A percentile compares a stretch with the other conserved stretches of the same genome.
These are phyloP conservation scores for Vitis riparia DNA, from an alignment of 164 flowering plant genomes.

Conservation along the genomic window DNA sequence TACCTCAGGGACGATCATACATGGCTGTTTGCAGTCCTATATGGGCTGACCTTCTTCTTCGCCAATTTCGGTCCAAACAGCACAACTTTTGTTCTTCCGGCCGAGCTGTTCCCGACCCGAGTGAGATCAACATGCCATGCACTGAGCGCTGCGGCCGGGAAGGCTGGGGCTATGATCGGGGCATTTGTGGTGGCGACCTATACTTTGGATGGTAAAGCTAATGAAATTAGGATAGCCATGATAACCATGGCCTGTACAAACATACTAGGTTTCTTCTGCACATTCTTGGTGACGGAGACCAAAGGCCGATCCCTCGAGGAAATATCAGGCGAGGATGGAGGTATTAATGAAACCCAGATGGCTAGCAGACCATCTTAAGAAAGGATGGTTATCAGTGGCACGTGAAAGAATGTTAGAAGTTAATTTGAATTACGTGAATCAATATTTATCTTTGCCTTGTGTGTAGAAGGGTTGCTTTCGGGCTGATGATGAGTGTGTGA, in stretches of 20 bases:
- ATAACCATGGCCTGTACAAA: slow-evolving; percentile 39
- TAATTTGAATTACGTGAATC: no score
- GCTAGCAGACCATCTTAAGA: not conserved
- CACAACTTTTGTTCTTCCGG: slow-evolving; percentile 60
- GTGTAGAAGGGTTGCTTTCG: no score
- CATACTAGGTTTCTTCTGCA: slow-evolving; percentile 50
- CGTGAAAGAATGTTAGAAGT: no score
- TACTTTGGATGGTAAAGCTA: slow-evolving; percentile 17
- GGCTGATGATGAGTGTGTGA: no score
- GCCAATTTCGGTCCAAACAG: slow-evolving; percentile 62
- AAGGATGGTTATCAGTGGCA: no score
- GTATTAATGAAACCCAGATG: slow-evolving; percentile 4
- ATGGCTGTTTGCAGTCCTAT: slow-evolving; percentile 32
- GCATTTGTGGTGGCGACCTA: slow-evolving; percentile 43
- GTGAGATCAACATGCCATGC: slow-evolving; percentile 65
- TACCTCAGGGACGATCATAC: slow-evolving; percentile 22
- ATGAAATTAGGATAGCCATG: slow-evolving; percentile 37
- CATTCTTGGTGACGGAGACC: slow-evolving; percentile 53
- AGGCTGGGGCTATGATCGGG: slow-evolving; percentile 59
- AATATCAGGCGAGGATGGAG: slow-evolving; percentile 61
- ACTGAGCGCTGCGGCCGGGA: slow-evolving; percentile 52
- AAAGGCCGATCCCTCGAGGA: slow-evolving; percentile 60
- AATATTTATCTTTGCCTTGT: no score
- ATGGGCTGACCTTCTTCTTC: slow-evolving; percentile 58
- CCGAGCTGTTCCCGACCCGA: slow-evolving; percentile 59